Base-by-base conservation (phyloP, 2,329 filamentous ascomycete genomes). In the Cercospora sp. region DNA sequence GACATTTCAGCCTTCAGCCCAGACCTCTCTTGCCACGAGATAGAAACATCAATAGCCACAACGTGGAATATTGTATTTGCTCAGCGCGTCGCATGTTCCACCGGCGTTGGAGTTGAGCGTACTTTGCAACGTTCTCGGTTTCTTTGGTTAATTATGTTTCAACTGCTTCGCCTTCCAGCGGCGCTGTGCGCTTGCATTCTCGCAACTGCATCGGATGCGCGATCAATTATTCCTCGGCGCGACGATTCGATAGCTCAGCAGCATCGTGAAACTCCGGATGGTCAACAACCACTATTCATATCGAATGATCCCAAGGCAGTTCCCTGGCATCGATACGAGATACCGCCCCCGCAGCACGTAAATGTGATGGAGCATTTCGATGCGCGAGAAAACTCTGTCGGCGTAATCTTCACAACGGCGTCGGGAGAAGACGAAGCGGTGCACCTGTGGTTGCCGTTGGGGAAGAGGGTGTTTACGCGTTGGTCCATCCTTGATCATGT, bases 371-470 rank as follows among this genome's bases (percentile, higher is more conserved):
- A 66, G 30, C 61, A 69, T 30, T 70, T 74, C 59, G 74, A 76
- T 12, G 74, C 72, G n/a, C 66, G 69, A 30, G 65, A 73, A 28
- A 75, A 74, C 37, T 77, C 75, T 1, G 74, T 75, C 32, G 77
- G 76, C 13, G 59, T 78, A 59, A 66, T 78, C 12, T 73, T 78
- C 45, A 77, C 72, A 7, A 60, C 40, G 13, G 61, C 57, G 28
- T 58, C 62, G 32, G 63, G 66, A 3, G 67, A 71, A 34, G 70
- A 67, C 21, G 67, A 72, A n/a, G 68, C 72, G 21, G 55, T 68
- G 49, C 77, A 77, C 66, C 60, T 76, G 12, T 78, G 75, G 77
- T 57, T 79, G 43, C 77, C 77, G 7, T 58, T 77, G n/a, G 72
- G 74, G 12, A 65, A 70, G 65, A 70, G 70, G 12, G 57, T 78